phyloP scores from a whole-genome alignment of 2,329 filamentous ascomycete genomes.

The Fusarium sp. region DNA sequence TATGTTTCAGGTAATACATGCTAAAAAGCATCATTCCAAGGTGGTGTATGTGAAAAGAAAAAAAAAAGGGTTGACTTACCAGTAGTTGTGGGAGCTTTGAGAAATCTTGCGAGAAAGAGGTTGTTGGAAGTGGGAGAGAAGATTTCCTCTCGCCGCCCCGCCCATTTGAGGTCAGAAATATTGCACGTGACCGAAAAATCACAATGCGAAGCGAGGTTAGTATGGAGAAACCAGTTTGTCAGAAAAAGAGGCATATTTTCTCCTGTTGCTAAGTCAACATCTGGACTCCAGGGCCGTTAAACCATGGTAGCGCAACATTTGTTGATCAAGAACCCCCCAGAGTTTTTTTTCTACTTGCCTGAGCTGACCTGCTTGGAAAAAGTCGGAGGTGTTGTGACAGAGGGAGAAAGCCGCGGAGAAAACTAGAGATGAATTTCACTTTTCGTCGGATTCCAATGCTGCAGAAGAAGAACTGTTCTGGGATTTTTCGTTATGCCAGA shows the following conservation, averaged over 20 bases:
- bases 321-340: conserved; percentile 33
- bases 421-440: conserved; percentile 46
- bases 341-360: conserved; percentile 16
- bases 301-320: conserved; percentile 35
- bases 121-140: conserved; percentile 20
- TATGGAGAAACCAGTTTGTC: conserved; percentile 20
- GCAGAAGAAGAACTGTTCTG: conserved; percentile 51
- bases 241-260: conserved; percentile 12
- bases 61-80: conserved; percentile 51
- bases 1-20: conserved; percentile 71
- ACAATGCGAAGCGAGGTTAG: conserved; percentile 33
- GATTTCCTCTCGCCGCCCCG: conserved; percentile 32
- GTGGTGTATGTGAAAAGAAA: conserved; percentile 6
- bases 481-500: conserved; percentile 51
- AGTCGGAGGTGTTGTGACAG: conserved; percentile 21
- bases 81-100: conserved; percentile 35
- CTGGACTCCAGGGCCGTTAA: conserved; percentile 1
- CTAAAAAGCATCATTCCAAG: conserved; percentile 66
- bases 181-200: conserved; percentile 29
- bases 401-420: conserved; percentile 20
- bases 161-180: conserved; percentile 34
- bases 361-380: conserved; percentile 18
- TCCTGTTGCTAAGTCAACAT: conserved; percentile 28
- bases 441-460: conserved; percentile 49
- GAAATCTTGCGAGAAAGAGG: conserved; percentile 8